Percentiles rank a stretch among this genome's conserved stretches.
Evolutionary conservation across 768 basidiomycete genomes (phyloP).

Genomic region (Pleurotus djamor): DNA sequence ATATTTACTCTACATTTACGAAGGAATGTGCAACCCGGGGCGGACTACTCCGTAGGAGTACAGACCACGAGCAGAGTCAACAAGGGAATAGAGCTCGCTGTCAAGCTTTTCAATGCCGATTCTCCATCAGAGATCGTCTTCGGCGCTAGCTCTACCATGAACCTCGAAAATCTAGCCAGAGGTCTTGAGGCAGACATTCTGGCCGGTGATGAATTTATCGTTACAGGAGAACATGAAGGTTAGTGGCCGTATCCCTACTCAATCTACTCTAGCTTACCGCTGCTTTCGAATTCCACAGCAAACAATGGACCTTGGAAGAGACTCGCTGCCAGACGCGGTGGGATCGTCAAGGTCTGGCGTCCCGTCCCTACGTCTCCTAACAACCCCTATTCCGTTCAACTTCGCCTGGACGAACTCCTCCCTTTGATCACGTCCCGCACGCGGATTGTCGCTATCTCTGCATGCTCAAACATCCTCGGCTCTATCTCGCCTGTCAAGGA

Average conservation of each 20-base stretch:
- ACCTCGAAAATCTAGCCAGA: constrained; percentile 67
- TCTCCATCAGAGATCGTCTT: constrained; percentile 64
- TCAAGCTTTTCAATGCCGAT: constrained; percentile 63
- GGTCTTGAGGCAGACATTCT: constrained; percentile 54
- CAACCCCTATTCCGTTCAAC: constrained; percentile 66
- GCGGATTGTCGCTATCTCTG: constrained; percentile 71
- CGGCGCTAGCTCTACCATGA: constrained; percentile 64
- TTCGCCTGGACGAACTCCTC: constrained; percentile 53
- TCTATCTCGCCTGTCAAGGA: constrained; percentile 61
- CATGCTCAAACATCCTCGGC: constrained; percentile 76
- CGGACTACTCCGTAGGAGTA: constrained; percentile 61
- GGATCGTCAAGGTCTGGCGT: constrained; percentile 58
- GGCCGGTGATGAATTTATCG: constrained; percentile 68
- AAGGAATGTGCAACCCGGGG: constrained; percentile 68
- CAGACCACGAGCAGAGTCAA: constrained; percentile 45
- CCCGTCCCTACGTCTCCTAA: constrained; percentile 40
- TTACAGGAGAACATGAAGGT: constrained; percentile 85
- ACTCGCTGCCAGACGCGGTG: constrained; percentile 56
- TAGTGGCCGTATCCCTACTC: too few relatives aligned
- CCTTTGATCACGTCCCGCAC: constrained; percentile 64
- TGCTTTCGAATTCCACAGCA: too few relatives aligned
- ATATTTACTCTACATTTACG: too few relatives aligned
- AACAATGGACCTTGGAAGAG: constrained; percentile 79
- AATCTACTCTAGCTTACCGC: too few relatives aligned
- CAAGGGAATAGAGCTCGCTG: constrained; percentile 49